Percentiles rank a stretch among this genome's conserved stretches.
Evolutionary conservation across 2,329 filamentous ascomycete genomes (phyloP).

Genomic region (Bretziella fagacearum): DNA sequence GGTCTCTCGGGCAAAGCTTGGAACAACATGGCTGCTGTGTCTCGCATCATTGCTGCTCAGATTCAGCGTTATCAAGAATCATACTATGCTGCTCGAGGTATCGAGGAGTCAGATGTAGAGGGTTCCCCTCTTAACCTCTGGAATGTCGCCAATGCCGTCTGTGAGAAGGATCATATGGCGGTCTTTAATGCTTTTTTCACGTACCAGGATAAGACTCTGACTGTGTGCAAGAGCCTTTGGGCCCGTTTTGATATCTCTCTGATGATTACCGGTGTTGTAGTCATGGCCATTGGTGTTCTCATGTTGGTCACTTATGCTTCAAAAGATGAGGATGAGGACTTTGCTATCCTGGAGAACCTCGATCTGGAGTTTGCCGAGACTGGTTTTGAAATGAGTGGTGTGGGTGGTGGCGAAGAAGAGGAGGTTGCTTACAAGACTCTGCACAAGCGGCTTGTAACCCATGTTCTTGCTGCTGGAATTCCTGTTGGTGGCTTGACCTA

Average conservation of each 20-base stretch:
- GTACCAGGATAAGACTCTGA: slow-evolving; percentile 66
- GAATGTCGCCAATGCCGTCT: slow-evolving; percentile 30
- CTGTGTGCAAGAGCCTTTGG: slow-evolving; percentile 71
- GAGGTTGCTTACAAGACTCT: slow-evolving; percentile 23
- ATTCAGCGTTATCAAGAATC: slow-evolving; percentile 78
- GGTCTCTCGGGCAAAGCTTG: slow-evolving; percentile 52
- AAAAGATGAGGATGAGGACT: slow-evolving; percentile 36
- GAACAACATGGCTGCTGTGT: slow-evolving; percentile 60
- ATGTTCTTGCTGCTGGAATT: slow-evolving; percentile 23
- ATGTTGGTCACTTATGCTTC: slow-evolving; percentile 58
- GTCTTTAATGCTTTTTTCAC: slow-evolving; percentile 43
- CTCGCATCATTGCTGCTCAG: slow-evolving; percentile 62
- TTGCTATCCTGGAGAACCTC: slow-evolving; percentile 35
- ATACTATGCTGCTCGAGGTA: slow-evolving; percentile 57
- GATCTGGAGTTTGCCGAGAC: slow-evolving; percentile 44
- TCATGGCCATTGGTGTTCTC: slow-evolving; percentile 51
- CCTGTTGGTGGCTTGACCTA: slow-evolving; percentile 22
- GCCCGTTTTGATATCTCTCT: slow-evolving; percentile 75
- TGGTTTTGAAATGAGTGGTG: slow-evolving; percentile 34
- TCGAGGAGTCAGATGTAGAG: slow-evolving; percentile 39
- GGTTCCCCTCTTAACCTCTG: slow-evolving; percentile 27
- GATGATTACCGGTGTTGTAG: slow-evolving; percentile 63
- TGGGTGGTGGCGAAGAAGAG: slow-evolving; percentile 18
- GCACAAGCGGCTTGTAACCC: slow-evolving; percentile 24
- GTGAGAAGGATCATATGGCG: slow-evolving; percentile 24